Evolutionary conservation across 305 asterid species (phyloP).

Genomic region (Fraxinus greggii): DNA sequence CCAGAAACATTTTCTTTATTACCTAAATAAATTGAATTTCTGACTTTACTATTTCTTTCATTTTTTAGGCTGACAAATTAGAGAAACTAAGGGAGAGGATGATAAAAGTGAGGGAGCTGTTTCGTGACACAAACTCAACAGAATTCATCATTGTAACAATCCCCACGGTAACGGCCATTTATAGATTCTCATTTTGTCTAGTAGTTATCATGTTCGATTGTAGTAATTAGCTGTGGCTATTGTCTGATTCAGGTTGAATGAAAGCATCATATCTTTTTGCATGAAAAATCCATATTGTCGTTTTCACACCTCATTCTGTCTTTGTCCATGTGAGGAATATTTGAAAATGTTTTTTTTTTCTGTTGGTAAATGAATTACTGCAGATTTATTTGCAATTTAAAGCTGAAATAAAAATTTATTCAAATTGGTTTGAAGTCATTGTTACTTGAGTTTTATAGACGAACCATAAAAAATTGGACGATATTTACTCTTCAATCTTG

Average conservation of each 20-base stretch:
- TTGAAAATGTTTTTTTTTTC: not conserved
- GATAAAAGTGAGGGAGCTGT: conserved; percentile 97
- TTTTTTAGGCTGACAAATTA: conserved; percentile 78
- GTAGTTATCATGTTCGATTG: not conserved
- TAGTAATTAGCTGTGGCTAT: conserved; percentile 8
- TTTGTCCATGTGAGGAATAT: not conserved
- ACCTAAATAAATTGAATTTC: conserved; percentile 12
- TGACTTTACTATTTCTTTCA: conserved; percentile 19
- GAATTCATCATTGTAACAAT: conserved; percentile 94
- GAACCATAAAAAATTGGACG: not conserved
- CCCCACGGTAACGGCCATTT: conserved; percentile 72
- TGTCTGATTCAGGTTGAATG: not conserved
- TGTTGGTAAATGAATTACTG: not conserved
- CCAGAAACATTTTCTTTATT: conserved; percentile 20
- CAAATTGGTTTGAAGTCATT: not conserved
- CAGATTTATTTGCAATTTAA: not conserved
- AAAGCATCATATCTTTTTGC: not conserved
- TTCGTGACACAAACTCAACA: conserved; percentile 78
- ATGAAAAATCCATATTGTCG: not conserved
- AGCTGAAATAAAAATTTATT: not conserved
- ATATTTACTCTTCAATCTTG: not conserved
- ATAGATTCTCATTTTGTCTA: not conserved
- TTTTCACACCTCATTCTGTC: not conserved
- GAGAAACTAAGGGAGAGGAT: conserved; percentile 89
- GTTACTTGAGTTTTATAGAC: conserved; percentile 2